A percentile compares a stretch with the other conserved stretches of the same genome.
phyloP scores from a whole-genome alignment of 768 basidiomycete species.

The Cystofilobasidium macerans region DNA sequence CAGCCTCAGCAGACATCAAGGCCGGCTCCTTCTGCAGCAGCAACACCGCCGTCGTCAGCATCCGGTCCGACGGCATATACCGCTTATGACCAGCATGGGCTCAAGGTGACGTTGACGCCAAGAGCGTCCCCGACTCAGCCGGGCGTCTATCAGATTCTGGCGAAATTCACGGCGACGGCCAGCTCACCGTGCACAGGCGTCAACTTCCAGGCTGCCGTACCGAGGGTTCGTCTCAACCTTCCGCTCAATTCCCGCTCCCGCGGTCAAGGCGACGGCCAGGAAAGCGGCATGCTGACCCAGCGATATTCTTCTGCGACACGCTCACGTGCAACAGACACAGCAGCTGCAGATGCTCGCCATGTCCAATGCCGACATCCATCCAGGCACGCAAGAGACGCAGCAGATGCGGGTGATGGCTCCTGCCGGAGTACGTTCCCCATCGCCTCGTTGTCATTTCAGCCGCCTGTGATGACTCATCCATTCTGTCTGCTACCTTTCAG shows the following conservation, averaged over 20 bases:
- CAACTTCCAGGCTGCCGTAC: constrained; percentile 95
- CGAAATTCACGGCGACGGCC: constrained; percentile 66
- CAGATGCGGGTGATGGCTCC: constrained; percentile 88
- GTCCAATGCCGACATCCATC: constrained; percentile 67
- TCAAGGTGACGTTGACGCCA: constrained; percentile 81
- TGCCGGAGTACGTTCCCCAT: constrained; percentile 55
- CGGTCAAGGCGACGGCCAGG: neutral
- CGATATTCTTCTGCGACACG: constrained; percentile 33
- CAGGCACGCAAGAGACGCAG: constrained; percentile 79
- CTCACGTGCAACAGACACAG: constrained; percentile 55
- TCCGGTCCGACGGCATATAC: constrained; percentile 52
- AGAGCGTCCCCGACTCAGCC: constrained; percentile 67
- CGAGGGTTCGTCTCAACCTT: constrained; percentile 52
- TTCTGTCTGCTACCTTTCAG: constrained; percentile 43
- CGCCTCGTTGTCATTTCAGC: neutral
- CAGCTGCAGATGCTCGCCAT: constrained; percentile 97
- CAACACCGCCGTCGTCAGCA: constrained; percentile 36
- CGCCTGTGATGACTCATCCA: neutral
- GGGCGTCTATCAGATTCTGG: constrained; percentile 82
- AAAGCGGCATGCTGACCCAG: constrained; percentile 60
- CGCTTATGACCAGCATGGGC: constrained; percentile 82
- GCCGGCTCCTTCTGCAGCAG: constrained; percentile 36
- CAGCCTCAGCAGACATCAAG: neutral
- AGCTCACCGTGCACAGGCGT: constrained; percentile 48
- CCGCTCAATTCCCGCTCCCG: neutral